Conservation (phyloP, 2,329 filamentous ascomycete species). For the Talaromyces sp. region DNA sequence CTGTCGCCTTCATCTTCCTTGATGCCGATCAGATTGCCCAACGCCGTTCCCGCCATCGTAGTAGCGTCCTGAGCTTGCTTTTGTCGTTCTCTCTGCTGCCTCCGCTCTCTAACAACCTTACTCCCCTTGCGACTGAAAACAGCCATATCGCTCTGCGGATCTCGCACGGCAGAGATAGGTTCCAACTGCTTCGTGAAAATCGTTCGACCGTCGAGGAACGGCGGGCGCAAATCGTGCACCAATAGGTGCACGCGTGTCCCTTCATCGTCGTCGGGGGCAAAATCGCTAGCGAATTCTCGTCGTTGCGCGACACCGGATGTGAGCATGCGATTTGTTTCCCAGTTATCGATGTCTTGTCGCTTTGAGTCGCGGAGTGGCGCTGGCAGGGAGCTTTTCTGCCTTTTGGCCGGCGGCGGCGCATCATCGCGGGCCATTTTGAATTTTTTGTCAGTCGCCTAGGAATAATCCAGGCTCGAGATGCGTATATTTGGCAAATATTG, state of each 20-base stretch:
- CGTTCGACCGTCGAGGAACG: constrained; percentile 89
- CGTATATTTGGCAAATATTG: not conserved
- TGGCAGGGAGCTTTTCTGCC: constrained; percentile 38
- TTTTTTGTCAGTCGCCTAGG: not conserved
- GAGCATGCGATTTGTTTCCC: constrained; percentile 98
- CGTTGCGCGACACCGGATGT: constrained; percentile 93
- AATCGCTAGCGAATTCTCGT: constrained; percentile 74
- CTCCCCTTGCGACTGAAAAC: constrained; percentile 96
- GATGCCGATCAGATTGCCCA: constrained; percentile 93
- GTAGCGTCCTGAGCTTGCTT: constrained; percentile 94
- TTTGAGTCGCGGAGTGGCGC: constrained; percentile 50
- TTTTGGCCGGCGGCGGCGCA: constrained; percentile 36
- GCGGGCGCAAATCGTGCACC: constrained; percentile 88
- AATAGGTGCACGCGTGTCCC: constrained; percentile 83
- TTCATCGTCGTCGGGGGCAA: constrained; percentile 81
- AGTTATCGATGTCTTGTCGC: constrained; percentile 92
- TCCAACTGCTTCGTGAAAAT: constrained; percentile 98
- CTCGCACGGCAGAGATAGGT: constrained; percentile 85
- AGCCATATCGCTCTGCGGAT: constrained; percentile 97
- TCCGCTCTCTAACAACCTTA: constrained; percentile 82
- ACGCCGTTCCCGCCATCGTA: constrained; percentile 81
- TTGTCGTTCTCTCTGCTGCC: constrained; percentile 88
- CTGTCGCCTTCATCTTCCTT: constrained; percentile 88
- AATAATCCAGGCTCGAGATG: not conserved
- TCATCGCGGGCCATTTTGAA: constrained; percentile 34